A percentile compares a stretch with the other conserved stretches of the same genome.
Evolutionary conservation across 2,329 filamentous ascomycete species (phyloP).

Genomic region (Zelopaecilomyces penicillatus): DNA sequence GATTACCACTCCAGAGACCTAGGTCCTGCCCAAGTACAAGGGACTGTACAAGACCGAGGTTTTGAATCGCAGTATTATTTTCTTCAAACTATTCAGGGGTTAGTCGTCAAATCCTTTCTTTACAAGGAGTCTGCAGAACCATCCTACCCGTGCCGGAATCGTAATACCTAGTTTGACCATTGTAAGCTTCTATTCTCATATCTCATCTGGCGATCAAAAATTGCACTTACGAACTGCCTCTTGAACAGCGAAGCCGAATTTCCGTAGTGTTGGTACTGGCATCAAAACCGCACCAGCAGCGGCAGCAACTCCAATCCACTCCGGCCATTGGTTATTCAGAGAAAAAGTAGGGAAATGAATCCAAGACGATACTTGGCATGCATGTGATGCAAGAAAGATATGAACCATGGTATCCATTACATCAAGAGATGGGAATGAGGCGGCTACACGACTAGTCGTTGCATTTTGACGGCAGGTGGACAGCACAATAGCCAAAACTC

Average conservation of each 20-base stretch:
- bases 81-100: conserved; percentile 36
- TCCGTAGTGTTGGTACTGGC: conserved; percentile 48
- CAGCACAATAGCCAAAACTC: conserved; percentile 55
- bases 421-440: conserved; percentile 54
- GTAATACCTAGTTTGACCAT: conserved; percentile 16
- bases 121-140: not conserved
- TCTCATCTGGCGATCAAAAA: not conserved
- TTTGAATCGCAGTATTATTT: conserved; percentile 37
- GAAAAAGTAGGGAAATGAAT: conserved; percentile 54
- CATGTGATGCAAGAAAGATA: conserved; percentile 49
- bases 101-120: not conserved
- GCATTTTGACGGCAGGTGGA: conserved; percentile 44
- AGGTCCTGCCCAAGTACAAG: conserved; percentile 41
- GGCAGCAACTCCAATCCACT: conserved; percentile 51
- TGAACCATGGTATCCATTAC: conserved; percentile 54
- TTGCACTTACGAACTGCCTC: conserved; percentile 37
- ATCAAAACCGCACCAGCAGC: conserved; percentile 53
- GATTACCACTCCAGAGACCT: conserved; percentile 46
- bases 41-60: conserved; percentile 41
- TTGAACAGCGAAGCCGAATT: conserved; percentile 50
- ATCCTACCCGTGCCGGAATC: conserved; percentile 22
- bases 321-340: conserved; percentile 45
- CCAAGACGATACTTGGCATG: conserved; percentile 49
- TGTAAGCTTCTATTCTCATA: not conserved
- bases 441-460: conserved; percentile 44